Evolutionary conservation across 805 yeast genomes (phyloP).

Genomic region (Metschnikowia baotianmanensis): DNA sequence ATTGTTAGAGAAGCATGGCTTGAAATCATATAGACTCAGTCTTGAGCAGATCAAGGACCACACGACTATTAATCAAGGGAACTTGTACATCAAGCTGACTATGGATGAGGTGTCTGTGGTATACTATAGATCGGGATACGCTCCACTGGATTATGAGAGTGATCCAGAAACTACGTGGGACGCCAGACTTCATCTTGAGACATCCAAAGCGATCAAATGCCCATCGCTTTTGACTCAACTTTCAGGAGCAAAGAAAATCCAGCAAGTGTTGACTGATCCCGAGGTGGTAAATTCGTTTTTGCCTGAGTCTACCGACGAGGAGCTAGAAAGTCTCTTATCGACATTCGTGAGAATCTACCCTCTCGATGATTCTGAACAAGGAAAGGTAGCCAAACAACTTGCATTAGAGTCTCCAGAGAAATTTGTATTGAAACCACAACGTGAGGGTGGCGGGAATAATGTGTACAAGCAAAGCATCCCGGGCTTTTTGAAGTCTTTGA

Average conservation of each 20-base stretch:
- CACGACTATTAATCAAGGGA: constrained; percentile 43
- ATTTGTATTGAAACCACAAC: constrained; percentile 91
- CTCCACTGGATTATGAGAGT: constrained; percentile 72
- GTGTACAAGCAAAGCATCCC: constrained; percentile 87
- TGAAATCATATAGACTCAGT: constrained; percentile 65
- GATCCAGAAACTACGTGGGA: constrained; percentile 66
- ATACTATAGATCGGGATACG: constrained; percentile 86
- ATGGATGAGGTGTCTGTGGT: constrained; percentile 81
- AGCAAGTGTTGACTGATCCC: constrained; percentile 74
- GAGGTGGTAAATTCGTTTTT: constrained; percentile 48
- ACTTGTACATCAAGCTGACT: constrained; percentile 51
- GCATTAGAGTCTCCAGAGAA: constrained; percentile 67
- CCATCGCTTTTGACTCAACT: constrained; percentile 88
- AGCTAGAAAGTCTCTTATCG: constrained; percentile 36
- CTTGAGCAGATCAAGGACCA: constrained; percentile 53
- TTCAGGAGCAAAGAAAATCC: constrained; percentile 91
- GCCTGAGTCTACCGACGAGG: constrained; percentile 26
- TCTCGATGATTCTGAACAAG: constrained; percentile 66
- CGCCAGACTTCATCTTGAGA: constrained; percentile 69
- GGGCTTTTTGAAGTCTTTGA: constrained; percentile 54
- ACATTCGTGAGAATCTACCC: constrained; percentile 91
- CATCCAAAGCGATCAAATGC: constrained; percentile 79
- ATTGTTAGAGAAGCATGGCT: constrained; percentile 52
- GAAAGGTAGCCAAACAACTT: constrained; percentile 57
- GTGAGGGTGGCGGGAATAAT: constrained; percentile 99